Evolutionary conservation across 345 rosid species (phyloP).

Genomic region (Eucalyptus lansdowneana): DNA sequence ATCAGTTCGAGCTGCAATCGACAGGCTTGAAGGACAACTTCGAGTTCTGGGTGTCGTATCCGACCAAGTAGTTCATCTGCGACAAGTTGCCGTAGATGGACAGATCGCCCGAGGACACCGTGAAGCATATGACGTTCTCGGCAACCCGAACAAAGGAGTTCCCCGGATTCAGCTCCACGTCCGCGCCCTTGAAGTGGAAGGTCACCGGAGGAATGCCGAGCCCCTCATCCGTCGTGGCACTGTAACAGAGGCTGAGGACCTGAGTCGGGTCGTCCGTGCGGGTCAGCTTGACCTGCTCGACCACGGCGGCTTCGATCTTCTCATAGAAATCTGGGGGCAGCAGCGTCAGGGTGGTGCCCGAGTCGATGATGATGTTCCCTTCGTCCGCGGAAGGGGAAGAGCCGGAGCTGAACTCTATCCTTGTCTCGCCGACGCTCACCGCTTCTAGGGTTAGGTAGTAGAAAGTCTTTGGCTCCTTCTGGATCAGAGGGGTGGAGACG

Average conservation of each 20-base stretch:
- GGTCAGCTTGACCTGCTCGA: background rate
- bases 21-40: constrained; percentile 28
- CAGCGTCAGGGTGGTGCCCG: constrained; percentile 18
- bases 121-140: constrained; percentile 15
- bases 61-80: constrained; percentile 31
- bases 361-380: constrained; percentile 4
- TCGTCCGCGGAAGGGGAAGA: background rate
- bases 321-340: constrained; percentile 17
- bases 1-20: constrained; percentile 17
- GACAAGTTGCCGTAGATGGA: constrained; percentile 27
- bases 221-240: background rate
- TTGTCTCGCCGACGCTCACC: constrained; percentile 2
- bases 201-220: background rate
- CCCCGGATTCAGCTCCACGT: constrained; percentile 20
- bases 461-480: constrained; percentile 13
- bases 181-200: background rate
- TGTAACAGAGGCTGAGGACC: background rate
- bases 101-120: constrained; percentile 5
- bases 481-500: constrained; percentile 24
- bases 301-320: constrained; percentile 10
- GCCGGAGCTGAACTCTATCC: background rate
- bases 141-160: constrained; percentile 19
- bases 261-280: constrained; percentile 16
- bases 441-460: constrained; percentile 49
- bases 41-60: constrained; percentile 22